Conservation (phyloP, 805 yeast species). For the Kazachstania psychrophila region DNA sequence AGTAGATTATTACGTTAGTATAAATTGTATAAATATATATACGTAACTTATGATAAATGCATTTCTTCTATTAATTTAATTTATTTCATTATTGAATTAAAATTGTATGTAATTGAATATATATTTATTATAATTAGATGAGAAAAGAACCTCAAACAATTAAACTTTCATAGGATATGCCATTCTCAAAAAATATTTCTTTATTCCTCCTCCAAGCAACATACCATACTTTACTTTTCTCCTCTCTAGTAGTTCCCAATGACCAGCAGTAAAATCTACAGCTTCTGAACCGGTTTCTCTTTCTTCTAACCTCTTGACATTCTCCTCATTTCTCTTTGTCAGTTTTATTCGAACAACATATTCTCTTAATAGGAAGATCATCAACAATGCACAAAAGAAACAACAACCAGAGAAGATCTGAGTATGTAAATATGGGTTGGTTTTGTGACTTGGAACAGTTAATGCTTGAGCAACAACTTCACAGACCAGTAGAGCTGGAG, state of each 20-base stretch:
- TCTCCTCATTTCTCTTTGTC: slow-evolving; percentile 6
- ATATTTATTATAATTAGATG: no score
- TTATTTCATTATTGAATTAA: no score
- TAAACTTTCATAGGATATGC: slow-evolving; percentile 21
- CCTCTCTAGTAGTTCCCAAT: slow-evolving; percentile 8
- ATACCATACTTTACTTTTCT: slow-evolving; percentile 12
- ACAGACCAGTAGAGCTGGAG: slow-evolving; percentile 34
- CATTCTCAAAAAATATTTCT: slow-evolving; percentile 20
- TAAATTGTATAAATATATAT: no score
- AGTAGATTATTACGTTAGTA: slow-evolving; percentile 31
- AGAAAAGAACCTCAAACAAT: background rate
- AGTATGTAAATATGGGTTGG: slow-evolving; percentile 45
- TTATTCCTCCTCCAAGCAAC: slow-evolving; percentile 13
- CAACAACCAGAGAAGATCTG: slow-evolving; percentile 52
- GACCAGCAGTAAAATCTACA: slow-evolving; percentile 2
- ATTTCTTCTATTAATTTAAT: no score
- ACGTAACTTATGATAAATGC: no score
- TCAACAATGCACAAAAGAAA: slow-evolving; percentile 35
- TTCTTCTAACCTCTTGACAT: slow-evolving; percentile 8
- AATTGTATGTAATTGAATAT: no score
- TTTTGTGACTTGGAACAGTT: slow-evolving; percentile 20
- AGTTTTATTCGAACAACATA: slow-evolving; percentile 39
- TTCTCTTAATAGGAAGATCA: slow-evolving; percentile 43
- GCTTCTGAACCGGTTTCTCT: slow-evolving; percentile 1
- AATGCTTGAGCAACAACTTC: slow-evolving; percentile 50